Evolutionary conservation across 257 asterid genomes (phyloP).

Genomic region (Anisodus acutangulus): DNA sequence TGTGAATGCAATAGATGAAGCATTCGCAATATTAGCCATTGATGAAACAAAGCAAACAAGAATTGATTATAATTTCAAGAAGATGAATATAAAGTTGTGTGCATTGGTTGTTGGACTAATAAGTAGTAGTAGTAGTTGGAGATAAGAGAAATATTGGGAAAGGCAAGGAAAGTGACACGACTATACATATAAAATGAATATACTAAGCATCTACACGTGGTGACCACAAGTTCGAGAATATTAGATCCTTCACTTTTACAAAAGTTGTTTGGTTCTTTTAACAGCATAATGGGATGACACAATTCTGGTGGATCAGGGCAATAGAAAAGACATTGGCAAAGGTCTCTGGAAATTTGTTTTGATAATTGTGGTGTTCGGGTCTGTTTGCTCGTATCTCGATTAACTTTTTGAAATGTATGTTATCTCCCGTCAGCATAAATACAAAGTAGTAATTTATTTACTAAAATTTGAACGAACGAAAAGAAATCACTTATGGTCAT

Average conservation of each 20-base stretch:
- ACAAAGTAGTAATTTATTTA: too few relatives aligned
- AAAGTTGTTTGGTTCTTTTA: constrained; percentile 5
- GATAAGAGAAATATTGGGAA: constrained; percentile 42
- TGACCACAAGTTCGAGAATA: constrained; percentile 43
- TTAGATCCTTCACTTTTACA: neutral
- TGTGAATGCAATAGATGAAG: constrained; percentile 47
- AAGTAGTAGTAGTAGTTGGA: constrained; percentile 1
- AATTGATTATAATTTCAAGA: neutral
- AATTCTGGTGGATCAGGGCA: neutral
- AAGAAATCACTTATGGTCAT: too few relatives aligned
- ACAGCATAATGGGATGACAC: neutral
- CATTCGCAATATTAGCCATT: constrained; percentile 61
- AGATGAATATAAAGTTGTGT: neutral
- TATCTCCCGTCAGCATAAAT: too few relatives aligned
- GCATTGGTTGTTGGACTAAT: neutral
- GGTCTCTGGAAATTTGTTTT: neutral
- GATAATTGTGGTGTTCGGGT: too few relatives aligned
- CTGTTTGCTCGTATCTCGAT: too few relatives aligned
- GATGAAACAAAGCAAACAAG: neutral
- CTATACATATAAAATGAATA: constrained; percentile 19
- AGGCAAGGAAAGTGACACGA: constrained; percentile 78
- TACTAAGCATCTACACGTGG: constrained; percentile 46
- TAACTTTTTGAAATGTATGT: too few relatives aligned
- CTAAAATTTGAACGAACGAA: too few relatives aligned
- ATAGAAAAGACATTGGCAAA: neutral